Evolutionary conservation across 176 grass and related monocot genomes (phyloP), one percentile per base, ranked within the genome.

Genomic region (Dactylis glomerata): DNA sequence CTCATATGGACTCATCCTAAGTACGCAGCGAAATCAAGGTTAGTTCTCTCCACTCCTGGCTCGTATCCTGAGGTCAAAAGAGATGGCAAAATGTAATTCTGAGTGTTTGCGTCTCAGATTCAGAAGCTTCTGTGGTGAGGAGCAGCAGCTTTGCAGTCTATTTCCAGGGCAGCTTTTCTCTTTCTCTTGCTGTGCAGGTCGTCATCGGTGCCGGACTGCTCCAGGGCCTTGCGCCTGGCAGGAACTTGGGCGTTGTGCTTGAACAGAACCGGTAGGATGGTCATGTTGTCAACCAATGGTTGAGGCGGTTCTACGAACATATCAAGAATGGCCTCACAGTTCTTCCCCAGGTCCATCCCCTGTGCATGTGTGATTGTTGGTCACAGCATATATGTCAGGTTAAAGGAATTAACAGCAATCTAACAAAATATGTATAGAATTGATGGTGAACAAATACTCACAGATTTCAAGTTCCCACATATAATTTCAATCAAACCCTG

Each of bases 251-350:
- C 23, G 13, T 34, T 8, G 58, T 56, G 80, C 72, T 72, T 71
- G 78, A 90, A 86, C 44, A 20, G 27, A 34, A 90, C 79, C 88
- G 86, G 79, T 77, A 86, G 10, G 72, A 70, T 74, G 81, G 62
- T 78, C 83, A 90, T 90, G 79, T 90, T 90, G 44, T 90, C 88
- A 1, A 10, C 12, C 34, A 67, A 56, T 6, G 63, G 27, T 46
- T 49, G 33, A 14, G 33, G 52, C 1, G 2, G 26, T 33, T 28
- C 1, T 3, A 90, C 0, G 26, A 72, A 86, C 68, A 64, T 27
- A 10, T 40, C 13, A 17, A 90, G 73, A 62, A 90, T 45, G 54
- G 26, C 11, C 64, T 86, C 79, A 26, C 88, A 90, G 34, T 30
- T 82, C 32, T 1, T 0, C 7, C 3, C 5, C 34, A 75, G 73